Conservation (phyloP, 2,329 filamentous ascomycete species). For the Immersiporthe knoxdaviesiana region DNA sequence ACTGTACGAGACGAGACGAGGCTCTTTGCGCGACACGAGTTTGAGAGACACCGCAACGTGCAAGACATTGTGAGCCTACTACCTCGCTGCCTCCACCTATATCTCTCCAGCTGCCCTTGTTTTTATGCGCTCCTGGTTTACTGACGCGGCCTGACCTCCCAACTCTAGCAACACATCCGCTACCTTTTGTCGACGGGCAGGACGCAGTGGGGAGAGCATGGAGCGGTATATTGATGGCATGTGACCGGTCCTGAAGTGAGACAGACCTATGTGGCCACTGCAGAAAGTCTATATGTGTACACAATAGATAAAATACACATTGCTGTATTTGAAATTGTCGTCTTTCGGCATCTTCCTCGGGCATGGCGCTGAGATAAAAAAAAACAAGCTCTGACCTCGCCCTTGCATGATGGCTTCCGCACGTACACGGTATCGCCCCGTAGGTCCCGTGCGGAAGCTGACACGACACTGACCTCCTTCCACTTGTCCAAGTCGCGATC, state of each 20-base stretch:
- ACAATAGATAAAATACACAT: not conserved
- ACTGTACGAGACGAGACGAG: slow-evolving; percentile 58
- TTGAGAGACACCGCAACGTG: slow-evolving; percentile 60
- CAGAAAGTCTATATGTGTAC: not conserved
- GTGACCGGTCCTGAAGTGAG: slow-evolving; percentile 34
- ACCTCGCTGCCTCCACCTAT: not conserved
- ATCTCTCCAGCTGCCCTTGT: not conserved
- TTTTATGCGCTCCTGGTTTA: not conserved
- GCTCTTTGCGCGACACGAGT: slow-evolving; percentile 61
- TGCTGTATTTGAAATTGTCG: not conserved
- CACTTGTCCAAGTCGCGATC: not conserved
- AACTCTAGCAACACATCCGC: slow-evolving; percentile 51
- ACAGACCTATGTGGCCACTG: not conserved
- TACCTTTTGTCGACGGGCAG: slow-evolving; percentile 68
- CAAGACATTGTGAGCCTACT: slow-evolving; percentile 56
- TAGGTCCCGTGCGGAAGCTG: not conserved
- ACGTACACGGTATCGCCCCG: not conserved
- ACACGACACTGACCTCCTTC: not conserved
- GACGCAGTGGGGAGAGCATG: slow-evolving; percentile 67
- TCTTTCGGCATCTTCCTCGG: not conserved
- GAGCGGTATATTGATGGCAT: slow-evolving; percentile 58
- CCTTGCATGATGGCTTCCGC: not conserved
- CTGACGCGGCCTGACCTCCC: not conserved
- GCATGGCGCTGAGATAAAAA: not conserved
- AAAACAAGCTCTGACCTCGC: not conserved